phyloP scores from a whole-genome alignment of 129 eudicot genomes.

The Pittosporum tobira region DNA sequence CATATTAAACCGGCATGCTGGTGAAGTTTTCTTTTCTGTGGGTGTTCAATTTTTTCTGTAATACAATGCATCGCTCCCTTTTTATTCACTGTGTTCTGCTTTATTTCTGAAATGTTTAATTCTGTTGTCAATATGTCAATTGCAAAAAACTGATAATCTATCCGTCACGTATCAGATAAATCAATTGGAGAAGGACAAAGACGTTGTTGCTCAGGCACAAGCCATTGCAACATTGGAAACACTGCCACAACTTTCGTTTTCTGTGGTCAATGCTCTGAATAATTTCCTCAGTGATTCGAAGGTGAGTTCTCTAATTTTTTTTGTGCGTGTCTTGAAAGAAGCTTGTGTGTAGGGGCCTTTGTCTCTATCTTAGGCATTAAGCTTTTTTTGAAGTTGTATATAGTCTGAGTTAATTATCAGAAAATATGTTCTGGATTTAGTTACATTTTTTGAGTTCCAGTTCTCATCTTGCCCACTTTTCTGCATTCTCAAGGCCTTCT shows the following conservation, averaged over 20 bases:
- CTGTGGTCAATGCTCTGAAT: conserved; percentile 66
- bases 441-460: neutral
- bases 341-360: neutral
- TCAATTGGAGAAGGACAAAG: conserved; percentile 94
- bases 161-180: conserved; percentile 46
- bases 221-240: conserved; percentile 62
- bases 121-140: neutral
- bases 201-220: conserved; percentile 95
- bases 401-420: too few relatives aligned
- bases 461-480: conserved; percentile 14
- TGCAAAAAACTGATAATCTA: neutral
- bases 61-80: neutral
- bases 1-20: too few relatives aligned
- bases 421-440: neutral
- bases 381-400: neutral
- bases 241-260: conserved; percentile 61
- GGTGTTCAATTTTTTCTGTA: neutral
- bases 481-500: conserved; percentile 51
- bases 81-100: neutral
- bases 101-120: neutral
- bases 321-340: neutral
- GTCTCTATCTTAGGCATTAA: too few relatives aligned
- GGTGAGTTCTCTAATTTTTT: conserved; percentile 29
- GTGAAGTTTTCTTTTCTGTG: too few relatives aligned
- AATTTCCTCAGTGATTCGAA: conserved; percentile 63